Evolutionary conservation across 1,284 basidiomycete species (phyloP).

Genomic region (Cryptococcus floricola): DNA sequence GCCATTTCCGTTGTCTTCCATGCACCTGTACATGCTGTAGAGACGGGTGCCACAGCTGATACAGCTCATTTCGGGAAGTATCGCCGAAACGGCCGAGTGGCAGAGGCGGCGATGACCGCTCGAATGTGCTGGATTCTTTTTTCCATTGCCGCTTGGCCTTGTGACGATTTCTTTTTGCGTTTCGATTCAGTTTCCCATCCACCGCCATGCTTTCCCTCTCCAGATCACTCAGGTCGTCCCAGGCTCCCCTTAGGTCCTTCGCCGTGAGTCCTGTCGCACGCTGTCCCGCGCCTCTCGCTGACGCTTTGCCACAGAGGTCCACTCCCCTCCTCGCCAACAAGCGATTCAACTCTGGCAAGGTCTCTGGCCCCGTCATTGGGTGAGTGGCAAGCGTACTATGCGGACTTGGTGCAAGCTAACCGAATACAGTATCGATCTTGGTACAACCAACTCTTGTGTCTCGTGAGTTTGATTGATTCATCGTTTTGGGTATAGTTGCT

Average conservation of each 20-base stretch:
- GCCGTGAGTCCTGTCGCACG: constrained; percentile 6
- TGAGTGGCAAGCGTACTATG: constrained; percentile 5
- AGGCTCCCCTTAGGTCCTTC: constrained; percentile 13
- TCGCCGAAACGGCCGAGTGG: not conserved
- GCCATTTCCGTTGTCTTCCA: not conserved
- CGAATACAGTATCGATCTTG: constrained; percentile 50
- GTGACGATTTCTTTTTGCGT: constrained; percentile 1
- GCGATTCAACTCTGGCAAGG: constrained; percentile 52
- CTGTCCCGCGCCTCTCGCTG: not conserved
- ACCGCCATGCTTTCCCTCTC: constrained; percentile 13
- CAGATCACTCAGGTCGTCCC: constrained; percentile 14
- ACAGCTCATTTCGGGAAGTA: not conserved
- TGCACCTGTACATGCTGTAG: not conserved
- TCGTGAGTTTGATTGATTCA: constrained; percentile 49
- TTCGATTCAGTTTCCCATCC: not conserved
- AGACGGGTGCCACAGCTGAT: not conserved
- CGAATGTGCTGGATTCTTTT: not conserved
- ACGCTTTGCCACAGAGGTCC: constrained; percentile 24
- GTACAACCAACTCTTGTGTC: constrained; percentile 76
- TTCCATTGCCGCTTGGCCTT: not conserved
- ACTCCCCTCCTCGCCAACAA: constrained; percentile 36
- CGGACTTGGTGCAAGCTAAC: not conserved
- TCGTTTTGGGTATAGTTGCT: not conserved
- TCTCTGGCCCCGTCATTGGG: constrained; percentile 52
- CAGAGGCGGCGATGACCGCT: not conserved